A percentile compares a stretch with the other conserved stretches of the same genome.
phyloP scores from a whole-genome alignment of 306 rosid genomes.

The Rosa persica region DNA sequence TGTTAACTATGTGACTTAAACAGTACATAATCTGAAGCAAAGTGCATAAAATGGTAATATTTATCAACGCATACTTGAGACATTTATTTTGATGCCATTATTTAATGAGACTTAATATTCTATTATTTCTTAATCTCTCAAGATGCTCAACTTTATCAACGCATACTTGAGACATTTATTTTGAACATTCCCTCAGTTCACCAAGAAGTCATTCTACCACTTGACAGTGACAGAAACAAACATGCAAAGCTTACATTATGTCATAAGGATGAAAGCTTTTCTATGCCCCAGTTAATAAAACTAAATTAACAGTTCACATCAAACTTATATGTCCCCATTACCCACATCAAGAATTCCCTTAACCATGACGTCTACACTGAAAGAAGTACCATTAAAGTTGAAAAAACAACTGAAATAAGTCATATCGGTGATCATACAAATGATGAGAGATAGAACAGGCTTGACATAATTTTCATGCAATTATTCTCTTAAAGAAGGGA shows the following conservation, averaged over 20 bases:
- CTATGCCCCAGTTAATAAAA: too few relatives aligned
- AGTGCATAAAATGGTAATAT: background rate
- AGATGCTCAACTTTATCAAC: background rate
- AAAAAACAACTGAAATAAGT: background rate
- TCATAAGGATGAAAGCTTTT: too few relatives aligned
- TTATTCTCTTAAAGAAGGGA: too few relatives aligned
- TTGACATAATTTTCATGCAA: too few relatives aligned
- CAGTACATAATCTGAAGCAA: constrained; percentile 13
- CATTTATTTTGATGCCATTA: background rate
- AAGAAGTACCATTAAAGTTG: background rate
- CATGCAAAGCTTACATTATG: too few relatives aligned
- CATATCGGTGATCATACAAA: background rate
- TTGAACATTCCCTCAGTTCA: background rate
- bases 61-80: background rate
- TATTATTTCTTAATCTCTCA: background rate
- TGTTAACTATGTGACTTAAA: constrained; percentile 8
- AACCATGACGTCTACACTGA: background rate
- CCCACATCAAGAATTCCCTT: background rate
- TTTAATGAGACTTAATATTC: background rate
- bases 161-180: background rate
- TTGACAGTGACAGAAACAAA: background rate
- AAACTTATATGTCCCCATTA: too few relatives aligned
- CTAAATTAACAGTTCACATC: too few relatives aligned
- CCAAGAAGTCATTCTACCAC: background rate
- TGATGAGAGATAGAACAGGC: too few relatives aligned